Conservation (phyloP, 2,329 filamentous ascomycete species). For the Aspergillus fischeri region DNA sequence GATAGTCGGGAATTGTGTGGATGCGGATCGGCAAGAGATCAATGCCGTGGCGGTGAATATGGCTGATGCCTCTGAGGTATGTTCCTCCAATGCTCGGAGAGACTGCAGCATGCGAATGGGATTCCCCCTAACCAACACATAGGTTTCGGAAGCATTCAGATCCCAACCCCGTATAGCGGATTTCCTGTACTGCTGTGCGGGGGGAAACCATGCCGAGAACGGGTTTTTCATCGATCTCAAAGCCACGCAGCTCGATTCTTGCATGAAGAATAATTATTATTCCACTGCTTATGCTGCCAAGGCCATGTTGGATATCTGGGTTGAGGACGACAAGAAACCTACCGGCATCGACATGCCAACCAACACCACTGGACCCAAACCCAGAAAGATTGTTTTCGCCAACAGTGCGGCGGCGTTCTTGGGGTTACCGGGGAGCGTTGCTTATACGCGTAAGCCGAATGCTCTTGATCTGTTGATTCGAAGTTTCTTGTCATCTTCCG, state of each 20-base stretch:
- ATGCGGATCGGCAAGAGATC: not conserved
- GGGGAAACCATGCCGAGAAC: not conserved
- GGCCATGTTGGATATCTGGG: slow-evolving; percentile 3
- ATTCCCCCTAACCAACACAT: no score
- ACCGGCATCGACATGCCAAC: not conserved
- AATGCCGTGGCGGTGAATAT: not conserved
- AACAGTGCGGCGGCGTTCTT: not conserved
- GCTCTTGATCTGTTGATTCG: no score
- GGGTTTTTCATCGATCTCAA: not conserved
- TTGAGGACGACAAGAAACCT: not conserved
- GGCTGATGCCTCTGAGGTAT: not conserved
- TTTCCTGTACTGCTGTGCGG: not conserved
- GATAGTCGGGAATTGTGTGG: not conserved
- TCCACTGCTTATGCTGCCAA: not conserved
- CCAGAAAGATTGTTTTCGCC: not conserved
- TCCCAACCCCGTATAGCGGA: not conserved
- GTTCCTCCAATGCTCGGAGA: not conserved
- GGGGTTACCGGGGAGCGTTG: not conserved
- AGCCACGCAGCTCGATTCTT: not conserved
- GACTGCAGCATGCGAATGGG: no score
- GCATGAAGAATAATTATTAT: slow-evolving; percentile 6
- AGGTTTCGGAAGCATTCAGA: not conserved
- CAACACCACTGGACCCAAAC: not conserved
- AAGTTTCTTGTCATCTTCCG: not conserved
- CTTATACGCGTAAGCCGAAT: not conserved